Evolutionary conservation across 306 rosid genomes (phyloP), one percentile per base, ranked within the genome.

Genomic region (Amphicarpaea edgeworthii): DNA sequence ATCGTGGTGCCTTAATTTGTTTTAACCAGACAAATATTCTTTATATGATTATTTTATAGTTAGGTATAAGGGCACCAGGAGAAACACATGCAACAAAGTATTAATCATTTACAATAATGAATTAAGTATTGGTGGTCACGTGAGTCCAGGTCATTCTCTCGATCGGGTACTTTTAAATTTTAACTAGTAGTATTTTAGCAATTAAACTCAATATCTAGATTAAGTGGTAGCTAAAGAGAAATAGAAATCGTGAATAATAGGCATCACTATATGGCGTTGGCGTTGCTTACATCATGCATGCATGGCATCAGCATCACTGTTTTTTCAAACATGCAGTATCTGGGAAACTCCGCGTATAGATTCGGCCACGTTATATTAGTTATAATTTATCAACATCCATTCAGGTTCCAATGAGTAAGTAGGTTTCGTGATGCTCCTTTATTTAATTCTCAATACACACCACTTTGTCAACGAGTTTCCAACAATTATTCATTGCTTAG

Each of bases 231-330:
- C 32, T 28, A 28, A 28, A 28, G 32, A 28, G 40, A 34, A 34
- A 34, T 34, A 34, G 40, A 34, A 34, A 34, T 34, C 9, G 40
- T 34, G 40, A 34, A 34, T 34, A 34, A 34, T 7, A 30, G 40
- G 40, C 40, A 34, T 34, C 9, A 34, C 40, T 34, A 4, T 34
- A 1, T 34, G 71, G 76, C 84, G 79, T 81, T 51, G 38, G 72
- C 67, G 50, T 49, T 28, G 59, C 65, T 68, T 47, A 51, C 64
- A 20, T 81, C 67, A 81, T 59, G 80, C 80, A 74, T 74, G 65
- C n/a, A n/a, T n/a, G n/a, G n/a, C n/a, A n/a, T n/a, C n/a, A n/a
- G 7, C 76, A 47, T 80, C 84, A 67, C 28, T 28, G 32, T 28
- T 54, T 54, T 21, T 54, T 34, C 40, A 34, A 34, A 34, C 5